These are phyloP conservation scores for Paraglomus brasilianum DNA, from an alignment of 192 early-diverging fungal genomes.

Conservation along the genomic window DNA sequence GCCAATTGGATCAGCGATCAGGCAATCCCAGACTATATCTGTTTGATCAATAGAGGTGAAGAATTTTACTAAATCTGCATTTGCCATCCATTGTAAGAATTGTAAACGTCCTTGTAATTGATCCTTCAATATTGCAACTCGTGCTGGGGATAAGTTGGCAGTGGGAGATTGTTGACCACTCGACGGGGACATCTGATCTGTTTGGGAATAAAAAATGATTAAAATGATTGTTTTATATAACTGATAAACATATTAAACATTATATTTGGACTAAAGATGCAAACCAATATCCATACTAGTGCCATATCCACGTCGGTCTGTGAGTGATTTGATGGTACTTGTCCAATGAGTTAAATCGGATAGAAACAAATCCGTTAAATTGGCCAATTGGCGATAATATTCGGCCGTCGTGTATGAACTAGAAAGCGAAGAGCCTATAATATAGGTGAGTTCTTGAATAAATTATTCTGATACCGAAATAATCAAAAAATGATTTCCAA, in stretches of 20 bases:
- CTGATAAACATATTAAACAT: background rate
- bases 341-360: conserved; percentile 32
- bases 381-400: conserved; percentile 19
- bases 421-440: conserved; percentile 21
- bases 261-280: background rate
- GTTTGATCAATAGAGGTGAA: conserved; percentile 41
- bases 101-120: conserved; percentile 32
- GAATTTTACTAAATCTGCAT: conserved; percentile 29
- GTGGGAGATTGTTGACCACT: background rate
- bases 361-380: conserved; percentile 30
- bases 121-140: conserved; percentile 29
- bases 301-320: conserved; percentile 6
- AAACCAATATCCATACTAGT: conserved; percentile 30
- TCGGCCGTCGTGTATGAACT: background rate
- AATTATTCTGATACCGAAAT: background rate
- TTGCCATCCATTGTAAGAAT: conserved; percentile 40
- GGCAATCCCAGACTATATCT: conserved; percentile 45
- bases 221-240: background rate
- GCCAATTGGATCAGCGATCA: conserved; percentile 46
- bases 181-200: conserved; percentile 14
- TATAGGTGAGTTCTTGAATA: background rate
- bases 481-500: conserved; percentile 1
- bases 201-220: background rate
- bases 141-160: conserved; percentile 9
- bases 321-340: conserved; percentile 18